Evolutionary conservation across 2,329 filamentous ascomycete species (phyloP).

Genomic region (Tolypocladium ovalisporum): DNA sequence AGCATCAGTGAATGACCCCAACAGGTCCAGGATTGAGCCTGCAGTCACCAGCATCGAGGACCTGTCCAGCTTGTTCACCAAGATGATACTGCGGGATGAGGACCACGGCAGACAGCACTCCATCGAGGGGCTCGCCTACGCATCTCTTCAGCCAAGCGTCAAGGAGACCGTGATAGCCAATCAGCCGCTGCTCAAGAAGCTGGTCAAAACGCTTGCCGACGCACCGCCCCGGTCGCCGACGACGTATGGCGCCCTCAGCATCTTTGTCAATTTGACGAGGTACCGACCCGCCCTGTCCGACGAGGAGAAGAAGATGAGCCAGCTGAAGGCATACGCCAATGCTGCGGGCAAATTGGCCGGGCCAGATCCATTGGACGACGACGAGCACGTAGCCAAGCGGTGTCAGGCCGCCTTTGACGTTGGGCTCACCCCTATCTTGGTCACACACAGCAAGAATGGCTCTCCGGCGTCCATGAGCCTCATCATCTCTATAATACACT

Average conservation of each 20-base stretch:
- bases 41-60: constrained; percentile 54
- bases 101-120: constrained; percentile 54
- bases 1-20: constrained; percentile 24
- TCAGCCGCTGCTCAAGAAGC: constrained; percentile 52
- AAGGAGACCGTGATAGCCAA: constrained; percentile 73
- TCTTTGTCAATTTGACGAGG: constrained; percentile 73
- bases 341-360: constrained; percentile 57
- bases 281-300: constrained; percentile 72
- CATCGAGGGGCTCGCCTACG: constrained; percentile 86
- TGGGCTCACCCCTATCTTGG: constrained; percentile 65
- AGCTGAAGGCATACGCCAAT: constrained; percentile 91
- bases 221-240: constrained; percentile 55
- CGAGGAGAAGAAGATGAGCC: constrained; percentile 82
- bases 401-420: constrained; percentile 72
- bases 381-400: constrained; percentile 62
- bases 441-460: constrained; percentile 62
- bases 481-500: constrained; percentile 64
- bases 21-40: constrained; percentile 34
- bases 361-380: constrained; percentile 60
- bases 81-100: constrained; percentile 51
- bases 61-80: constrained; percentile 52
- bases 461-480: constrained; percentile 62
- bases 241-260: constrained; percentile 77
- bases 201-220: constrained; percentile 53
- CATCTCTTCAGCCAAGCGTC: constrained; percentile 73